These are phyloP conservation scores for Trichoderma sp. DNA, from an alignment of 2,329 filamentous ascomycete species.

Conservation along the genomic window DNA sequence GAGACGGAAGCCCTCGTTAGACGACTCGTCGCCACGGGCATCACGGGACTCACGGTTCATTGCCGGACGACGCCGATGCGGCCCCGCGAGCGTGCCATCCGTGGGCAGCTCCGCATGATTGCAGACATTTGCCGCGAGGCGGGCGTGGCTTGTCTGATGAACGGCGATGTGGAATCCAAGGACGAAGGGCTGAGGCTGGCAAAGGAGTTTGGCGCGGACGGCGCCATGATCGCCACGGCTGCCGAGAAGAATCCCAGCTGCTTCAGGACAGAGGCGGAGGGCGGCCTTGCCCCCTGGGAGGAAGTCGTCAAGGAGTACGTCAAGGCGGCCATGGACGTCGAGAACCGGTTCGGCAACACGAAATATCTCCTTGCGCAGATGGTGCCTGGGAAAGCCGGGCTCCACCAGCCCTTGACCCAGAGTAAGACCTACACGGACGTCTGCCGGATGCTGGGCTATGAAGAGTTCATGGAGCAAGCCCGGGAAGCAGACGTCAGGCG, in stretches of 20 bases:
- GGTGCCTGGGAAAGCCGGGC: slow-evolving; percentile 74
- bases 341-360: slow-evolving; percentile 89
- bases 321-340: slow-evolving; percentile 69
- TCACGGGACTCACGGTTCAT: slow-evolving; percentile 89
- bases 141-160: slow-evolving; percentile 92
- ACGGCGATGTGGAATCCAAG: slow-evolving; percentile 81
- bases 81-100: slow-evolving; percentile 82
- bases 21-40: slow-evolving; percentile 80
- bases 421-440: slow-evolving; percentile 72
- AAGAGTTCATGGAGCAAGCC: slow-evolving; percentile 65
- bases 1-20: slow-evolving; percentile 78
- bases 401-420: slow-evolving; percentile 62
- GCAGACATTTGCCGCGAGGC: slow-evolving; percentile 76
- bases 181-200: slow-evolving; percentile 73
- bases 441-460: slow-evolving; percentile 66
- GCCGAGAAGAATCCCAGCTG: slow-evolving; percentile 91
- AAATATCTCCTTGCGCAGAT: slow-evolving; percentile 88
- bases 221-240: slow-evolving; percentile 94
- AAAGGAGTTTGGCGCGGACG: slow-evolving; percentile 80
- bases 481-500: slow-evolving; percentile 65
- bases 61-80: slow-evolving; percentile 97
- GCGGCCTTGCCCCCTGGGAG: slow-evolving; percentile 72
- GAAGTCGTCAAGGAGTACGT: slow-evolving; percentile 79
- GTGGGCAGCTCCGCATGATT: slow-evolving; percentile 84
- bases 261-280: slow-evolving; percentile 70